These are phyloP conservation scores for Metschnikowia chrysomelidarum DNA, from an alignment of 805 yeast genomes.

Conservation along the genomic window DNA sequence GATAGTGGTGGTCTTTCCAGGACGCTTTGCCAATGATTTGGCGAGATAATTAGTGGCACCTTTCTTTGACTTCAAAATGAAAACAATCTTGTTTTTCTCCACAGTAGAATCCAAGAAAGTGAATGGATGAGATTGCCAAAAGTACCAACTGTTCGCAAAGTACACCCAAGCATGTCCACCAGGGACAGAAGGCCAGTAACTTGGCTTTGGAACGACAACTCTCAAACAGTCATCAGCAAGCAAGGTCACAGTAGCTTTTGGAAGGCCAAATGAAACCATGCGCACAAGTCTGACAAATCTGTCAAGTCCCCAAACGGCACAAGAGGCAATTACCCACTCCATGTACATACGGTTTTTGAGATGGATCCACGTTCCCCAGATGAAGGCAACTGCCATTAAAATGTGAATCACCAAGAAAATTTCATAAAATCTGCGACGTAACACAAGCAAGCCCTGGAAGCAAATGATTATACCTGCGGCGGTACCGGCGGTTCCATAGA, in stretches of 20 bases:
- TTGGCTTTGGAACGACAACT: conserved; percentile 36
- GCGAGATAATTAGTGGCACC: conserved; percentile 38
- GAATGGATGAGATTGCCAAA: conserved; percentile 46
- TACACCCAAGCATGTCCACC: conserved; percentile 44
- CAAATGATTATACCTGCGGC: conserved; percentile 14
- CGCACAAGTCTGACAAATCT: conserved; percentile 29
- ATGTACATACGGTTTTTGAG: conserved; percentile 11
- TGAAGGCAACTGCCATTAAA: conserved; percentile 15
- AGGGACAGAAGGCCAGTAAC: conserved; percentile 35
- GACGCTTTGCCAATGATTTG: conserved; percentile 27
- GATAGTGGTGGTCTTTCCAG: conserved; percentile 28
- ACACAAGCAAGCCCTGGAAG: conserved; percentile 18
- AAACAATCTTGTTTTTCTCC: conserved; percentile 23
- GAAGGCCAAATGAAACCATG: conserved; percentile 34
- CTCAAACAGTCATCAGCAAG: conserved; percentile 38
- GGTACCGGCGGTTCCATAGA: conserved; percentile 16
- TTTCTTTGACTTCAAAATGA: conserved; percentile 37
- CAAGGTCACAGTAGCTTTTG: conserved; percentile 29
- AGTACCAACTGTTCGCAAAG: conserved; percentile 31
- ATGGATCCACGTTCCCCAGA: conserved; percentile 20
- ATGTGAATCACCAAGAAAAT: conserved; percentile 19
- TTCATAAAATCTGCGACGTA: conserved; percentile 18
- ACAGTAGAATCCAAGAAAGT: conserved; percentile 27
- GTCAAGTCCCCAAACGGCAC: conserved; percentile 36
- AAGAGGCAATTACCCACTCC: conserved; percentile 14